Evolutionary conservation across 2,329 filamentous ascomycete genomes (phyloP).

Genomic region (Aschersonia sp.): DNA sequence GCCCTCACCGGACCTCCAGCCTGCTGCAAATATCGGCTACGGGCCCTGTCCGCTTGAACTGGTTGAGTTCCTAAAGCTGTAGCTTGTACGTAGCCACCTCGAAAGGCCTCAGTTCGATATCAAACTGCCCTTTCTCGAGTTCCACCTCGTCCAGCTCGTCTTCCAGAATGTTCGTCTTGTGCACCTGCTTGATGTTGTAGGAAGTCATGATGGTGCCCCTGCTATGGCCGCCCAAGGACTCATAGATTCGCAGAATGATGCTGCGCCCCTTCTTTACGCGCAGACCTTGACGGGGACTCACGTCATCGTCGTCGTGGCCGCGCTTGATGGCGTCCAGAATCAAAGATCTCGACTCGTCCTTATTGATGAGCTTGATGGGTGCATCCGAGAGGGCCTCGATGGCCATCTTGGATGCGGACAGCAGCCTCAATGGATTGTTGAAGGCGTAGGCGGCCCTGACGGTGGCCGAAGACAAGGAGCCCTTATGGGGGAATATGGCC

Average conservation of each 20-base stretch:
- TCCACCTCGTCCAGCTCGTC: conserved; percentile 62
- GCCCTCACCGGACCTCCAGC: background rate
- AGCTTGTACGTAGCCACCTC: conserved; percentile 74
- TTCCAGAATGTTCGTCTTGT: conserved; percentile 77
- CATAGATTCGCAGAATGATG: conserved; percentile 75
- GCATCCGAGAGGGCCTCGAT: conserved; percentile 13
- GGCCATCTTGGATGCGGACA: conserved; percentile 14
- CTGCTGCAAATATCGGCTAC: conserved; percentile 7
- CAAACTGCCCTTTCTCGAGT: conserved; percentile 32
- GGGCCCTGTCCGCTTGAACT: conserved; percentile 12
- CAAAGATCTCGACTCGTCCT: conserved; percentile 40
- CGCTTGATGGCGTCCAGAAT: conserved; percentile 86
- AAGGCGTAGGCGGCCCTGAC: conserved; percentile 79
- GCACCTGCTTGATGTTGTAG: conserved; percentile 60
- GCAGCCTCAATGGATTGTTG: conserved; percentile 57
- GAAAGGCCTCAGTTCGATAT: conserved; percentile 60
- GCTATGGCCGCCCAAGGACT: conserved; percentile 70
- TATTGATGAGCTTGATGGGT: conserved; percentile 54
- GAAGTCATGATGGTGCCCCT: conserved; percentile 54
- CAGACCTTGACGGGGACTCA: conserved; percentile 45
- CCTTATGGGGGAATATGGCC: conserved; percentile 76
- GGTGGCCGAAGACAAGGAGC: conserved; percentile 55
- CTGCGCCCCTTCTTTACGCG: conserved; percentile 57
- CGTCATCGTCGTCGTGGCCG: conserved; percentile 73
- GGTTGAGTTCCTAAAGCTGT: conserved; percentile 24